A percentile compares a stretch with the other conserved stretches of the same genome.
Conservation (phyloP, 495 filamentous ascomycete species). For the Acidomyces sp. region DNA sequence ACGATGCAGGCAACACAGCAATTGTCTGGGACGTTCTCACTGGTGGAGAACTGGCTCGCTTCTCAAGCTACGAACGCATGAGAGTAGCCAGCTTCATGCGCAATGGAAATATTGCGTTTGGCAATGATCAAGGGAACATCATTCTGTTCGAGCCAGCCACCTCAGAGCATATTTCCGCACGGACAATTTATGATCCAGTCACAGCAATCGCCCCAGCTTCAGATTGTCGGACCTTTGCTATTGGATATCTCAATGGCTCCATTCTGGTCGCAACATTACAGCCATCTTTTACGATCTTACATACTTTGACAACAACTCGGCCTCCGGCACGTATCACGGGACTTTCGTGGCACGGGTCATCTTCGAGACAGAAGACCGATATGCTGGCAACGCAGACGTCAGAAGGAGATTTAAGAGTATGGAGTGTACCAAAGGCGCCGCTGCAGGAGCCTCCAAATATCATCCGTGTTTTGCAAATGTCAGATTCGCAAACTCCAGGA, state of each 20-base stretch:
- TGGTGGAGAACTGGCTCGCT: slow-evolving; percentile 77
- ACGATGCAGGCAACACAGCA: slow-evolving; percentile 79
- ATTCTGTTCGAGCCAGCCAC: slow-evolving; percentile 89
- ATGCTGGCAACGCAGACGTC: slow-evolving; percentile 90
- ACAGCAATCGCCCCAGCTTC: slow-evolving; percentile 77
- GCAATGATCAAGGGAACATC: slow-evolving; percentile 80
- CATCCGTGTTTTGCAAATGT: slow-evolving; percentile 72
- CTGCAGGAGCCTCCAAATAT: slow-evolving; percentile 66
- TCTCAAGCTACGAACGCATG: slow-evolving; percentile 78
- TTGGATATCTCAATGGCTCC: slow-evolving; percentile 96
- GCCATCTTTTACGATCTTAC: slow-evolving; percentile 86
- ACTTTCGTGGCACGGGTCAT: slow-evolving; percentile 95
- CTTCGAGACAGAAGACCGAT: slow-evolving; percentile 91
- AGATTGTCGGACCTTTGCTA: slow-evolving; percentile 94
- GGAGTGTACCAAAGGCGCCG: slow-evolving; percentile 86
- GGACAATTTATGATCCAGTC: slow-evolving; percentile 88
- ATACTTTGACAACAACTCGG: slow-evolving; percentile 72
- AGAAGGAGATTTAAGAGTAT: slow-evolving; percentile 87
- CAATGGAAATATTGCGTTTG: slow-evolving; percentile 94
- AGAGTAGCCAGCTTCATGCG: slow-evolving; percentile 87
- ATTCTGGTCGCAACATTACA: slow-evolving; percentile 80
- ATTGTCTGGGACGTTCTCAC: slow-evolving; percentile 97
- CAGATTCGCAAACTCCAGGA: slow-evolving; percentile 57
- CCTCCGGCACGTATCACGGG: slow-evolving; percentile 77
- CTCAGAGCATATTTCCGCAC: slow-evolving; percentile 81